A percentile compares a stretch with the other conserved stretches of the same genome.
Conservation (phyloP, 1,139 yeast genomes). For the Yamadazyma membranifaciens region DNA sequence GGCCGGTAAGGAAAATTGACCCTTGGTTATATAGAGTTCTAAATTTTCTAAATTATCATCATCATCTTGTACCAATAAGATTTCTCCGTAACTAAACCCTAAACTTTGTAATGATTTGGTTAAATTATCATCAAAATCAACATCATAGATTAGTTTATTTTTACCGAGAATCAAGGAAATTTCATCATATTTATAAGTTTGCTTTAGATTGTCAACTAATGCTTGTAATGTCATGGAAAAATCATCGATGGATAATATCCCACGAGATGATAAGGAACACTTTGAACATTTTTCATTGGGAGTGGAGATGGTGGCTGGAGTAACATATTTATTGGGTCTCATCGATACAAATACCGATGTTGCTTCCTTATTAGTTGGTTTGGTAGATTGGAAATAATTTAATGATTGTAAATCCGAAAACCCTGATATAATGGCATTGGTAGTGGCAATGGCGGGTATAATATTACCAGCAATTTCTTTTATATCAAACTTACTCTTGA, state of each 20-base stretch:
- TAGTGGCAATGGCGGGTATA: conserved; percentile 97
- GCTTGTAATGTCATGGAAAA: conserved; percentile 27
- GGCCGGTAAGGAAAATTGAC: conserved; percentile 21
- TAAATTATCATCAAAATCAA: conserved; percentile 82
- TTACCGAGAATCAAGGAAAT: conserved; percentile 60
- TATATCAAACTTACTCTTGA: conserved; percentile 78
- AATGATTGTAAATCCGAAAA: conserved; percentile 74
- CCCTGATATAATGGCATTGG: conserved; percentile 94
- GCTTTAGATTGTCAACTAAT: conserved; percentile 44
- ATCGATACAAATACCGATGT: conserved; percentile 66
- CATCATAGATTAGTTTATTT: conserved; percentile 72
- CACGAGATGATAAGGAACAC: conserved; percentile 63
- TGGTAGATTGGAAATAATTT: conserved; percentile 26
- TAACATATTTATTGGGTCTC: conserved; percentile 65
- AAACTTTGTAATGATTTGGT: conserved; percentile 49
- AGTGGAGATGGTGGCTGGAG: conserved; percentile 56
- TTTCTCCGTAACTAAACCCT: conserved; percentile 57
- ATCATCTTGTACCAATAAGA: conserved; percentile 75
- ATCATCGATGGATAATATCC: conserved; percentile 24
- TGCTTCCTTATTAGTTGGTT: conserved; percentile 27
- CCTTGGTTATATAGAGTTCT: conserved; percentile 56
- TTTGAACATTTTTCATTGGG: conserved; percentile 74
- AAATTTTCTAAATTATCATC: conserved; percentile 65
- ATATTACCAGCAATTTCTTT: conserved; percentile 97
- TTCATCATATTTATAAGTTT: conserved; percentile 58